Base-by-base conservation (phyloP, 129 eudicot genomes). In the Pseudognaphalium luteoalbum region DNA sequence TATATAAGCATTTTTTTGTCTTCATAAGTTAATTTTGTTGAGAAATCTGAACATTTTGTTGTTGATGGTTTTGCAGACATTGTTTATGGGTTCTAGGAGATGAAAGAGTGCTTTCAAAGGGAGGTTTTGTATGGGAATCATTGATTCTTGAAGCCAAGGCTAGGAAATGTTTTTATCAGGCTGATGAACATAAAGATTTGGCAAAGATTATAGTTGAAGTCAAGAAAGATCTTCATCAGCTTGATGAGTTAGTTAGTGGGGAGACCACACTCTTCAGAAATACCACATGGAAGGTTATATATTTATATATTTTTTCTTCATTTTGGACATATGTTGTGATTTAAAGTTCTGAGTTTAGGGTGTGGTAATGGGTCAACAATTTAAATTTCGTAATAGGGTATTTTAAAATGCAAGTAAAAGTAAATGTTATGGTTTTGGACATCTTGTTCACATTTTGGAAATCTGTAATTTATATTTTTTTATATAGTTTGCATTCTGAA, bases 11-110 rank as follows among this genome's bases (percentile, higher is more conserved):
- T 25, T 25, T 25, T 25, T 25, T 25, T 25, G 28, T 25, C 28
- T 25, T 25, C 28, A 25, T 25, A 0, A 25, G 28, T 25, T 25
- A 25, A 25, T 25, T 8, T 1, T n/a, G 1, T 8, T 57, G 22
- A 28, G 41, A 25, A 25, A 25, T 25, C 28, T 35, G 9, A 35
- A 35, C 41, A 41, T 25, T 22, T 44, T 4, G 16, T 61, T 42
- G 19, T 15, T 69, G 66, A 66, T 62, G 44, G 16, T 47, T 76
- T 66, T 76, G 61, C 81, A 86, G 91, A 59, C 78, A 78, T 8
- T 73, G 82, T 82, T 80, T 88, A 30, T 88, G 94, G 94, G 77
- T 88, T 30, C 12, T 88, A 33, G 94, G 94, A 62, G 82, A 86
- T 77, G 91, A 76, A 64, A 80, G 59, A 17, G 57, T 80, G 25